Conservation (phyloP, 305 asterid genomes). For the Fraxinus velutina region DNA sequence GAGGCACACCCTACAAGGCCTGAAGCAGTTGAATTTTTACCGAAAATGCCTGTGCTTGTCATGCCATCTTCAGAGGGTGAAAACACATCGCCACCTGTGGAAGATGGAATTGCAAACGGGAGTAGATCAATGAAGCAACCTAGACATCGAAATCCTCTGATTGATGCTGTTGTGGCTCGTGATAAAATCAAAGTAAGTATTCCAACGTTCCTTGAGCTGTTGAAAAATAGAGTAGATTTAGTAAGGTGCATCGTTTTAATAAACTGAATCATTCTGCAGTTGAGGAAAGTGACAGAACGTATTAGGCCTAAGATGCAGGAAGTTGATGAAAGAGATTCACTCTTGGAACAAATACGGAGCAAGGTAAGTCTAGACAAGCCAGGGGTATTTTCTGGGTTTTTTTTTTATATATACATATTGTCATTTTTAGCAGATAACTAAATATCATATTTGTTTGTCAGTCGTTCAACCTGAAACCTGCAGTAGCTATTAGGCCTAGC, state of each 20-base stretch:
- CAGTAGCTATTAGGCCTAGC: constrained; percentile 64
- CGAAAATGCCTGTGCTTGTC: constrained; percentile 14
- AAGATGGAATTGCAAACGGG: constrained; percentile 40
- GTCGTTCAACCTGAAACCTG: constrained; percentile 94
- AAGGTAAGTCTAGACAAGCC: constrained; percentile 49
- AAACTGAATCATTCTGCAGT: constrained; percentile 47
- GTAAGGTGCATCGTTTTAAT: constrained; percentile 21
- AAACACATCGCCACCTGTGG: constrained; percentile 40
- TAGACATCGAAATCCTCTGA: constrained; percentile 62
- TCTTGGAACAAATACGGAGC: constrained; percentile 79
- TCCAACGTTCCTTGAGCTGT: constrained; percentile 6
- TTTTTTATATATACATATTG: constrained; percentile 16
- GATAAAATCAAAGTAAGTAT: constrained; percentile 82
- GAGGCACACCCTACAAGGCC: constrained; percentile 27
- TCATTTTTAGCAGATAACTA: constrained; percentile 35
- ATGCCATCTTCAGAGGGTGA: constrained; percentile 37
- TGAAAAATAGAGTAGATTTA: constrained; percentile 10
- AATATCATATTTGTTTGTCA: constrained; percentile 31
- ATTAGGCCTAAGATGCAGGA: constrained; percentile 44
- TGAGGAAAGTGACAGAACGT: constrained; percentile 75
- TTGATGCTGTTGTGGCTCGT: constrained; percentile 66
- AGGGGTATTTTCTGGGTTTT: not conserved
- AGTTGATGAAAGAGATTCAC: constrained; percentile 70
- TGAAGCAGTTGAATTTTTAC: constrained; percentile 24
- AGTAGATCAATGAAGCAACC: constrained; percentile 47